Evolutionary conservation across 2,329 filamentous ascomycete genomes (phyloP).

Genomic region (Fusarium virguliforme): DNA sequence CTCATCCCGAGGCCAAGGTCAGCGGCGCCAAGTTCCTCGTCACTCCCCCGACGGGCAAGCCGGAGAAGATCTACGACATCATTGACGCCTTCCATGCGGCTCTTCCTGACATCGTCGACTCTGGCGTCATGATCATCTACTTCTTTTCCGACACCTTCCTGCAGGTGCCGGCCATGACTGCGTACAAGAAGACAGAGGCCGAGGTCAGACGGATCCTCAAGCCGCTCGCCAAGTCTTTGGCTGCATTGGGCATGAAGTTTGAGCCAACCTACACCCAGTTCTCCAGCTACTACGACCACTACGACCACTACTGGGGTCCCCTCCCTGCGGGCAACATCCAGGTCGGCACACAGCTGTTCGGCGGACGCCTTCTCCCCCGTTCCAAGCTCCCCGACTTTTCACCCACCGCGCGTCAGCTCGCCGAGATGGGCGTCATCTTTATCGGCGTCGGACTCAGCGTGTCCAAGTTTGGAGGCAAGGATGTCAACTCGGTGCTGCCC

Average conservation of each 20-base stretch:
- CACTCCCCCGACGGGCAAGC: conserved; percentile 13
- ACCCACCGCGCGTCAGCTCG: conserved; percentile 36
- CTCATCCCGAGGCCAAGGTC: conserved; percentile 60
- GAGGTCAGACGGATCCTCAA: conserved; percentile 61
- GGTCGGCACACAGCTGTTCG: conserved; percentile 53
- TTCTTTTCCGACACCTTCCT: conserved; percentile 41
- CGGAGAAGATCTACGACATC: conserved; percentile 34
- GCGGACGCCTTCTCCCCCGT: conserved; percentile 62
- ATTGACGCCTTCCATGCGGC: conserved; percentile 49
- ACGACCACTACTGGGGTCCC: conserved; percentile 61
- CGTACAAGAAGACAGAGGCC: conserved; percentile 60
- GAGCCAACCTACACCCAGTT: conserved; percentile 37
- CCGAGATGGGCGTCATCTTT: conserved; percentile 47
- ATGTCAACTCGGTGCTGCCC: conserved; percentile 58
- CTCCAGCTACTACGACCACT: conserved; percentile 59
- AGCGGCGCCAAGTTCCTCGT: conserved; percentile 53
- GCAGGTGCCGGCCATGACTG: conserved; percentile 57
- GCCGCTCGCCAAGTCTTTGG: conserved; percentile 34
- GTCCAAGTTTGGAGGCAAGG: conserved; percentile 43
- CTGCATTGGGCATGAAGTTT: conserved; percentile 32
- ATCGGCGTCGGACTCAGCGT: conserved; percentile 53
- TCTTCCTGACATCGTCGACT: conserved; percentile 59
- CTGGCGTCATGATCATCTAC: conserved; percentile 64
- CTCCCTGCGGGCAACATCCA: conserved; percentile 57
- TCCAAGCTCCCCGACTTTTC: conserved; percentile 46